These are phyloP conservation scores for Melaleuca quinquenervia DNA, from an alignment of 345 rosid species.

Conservation along the genomic window DNA sequence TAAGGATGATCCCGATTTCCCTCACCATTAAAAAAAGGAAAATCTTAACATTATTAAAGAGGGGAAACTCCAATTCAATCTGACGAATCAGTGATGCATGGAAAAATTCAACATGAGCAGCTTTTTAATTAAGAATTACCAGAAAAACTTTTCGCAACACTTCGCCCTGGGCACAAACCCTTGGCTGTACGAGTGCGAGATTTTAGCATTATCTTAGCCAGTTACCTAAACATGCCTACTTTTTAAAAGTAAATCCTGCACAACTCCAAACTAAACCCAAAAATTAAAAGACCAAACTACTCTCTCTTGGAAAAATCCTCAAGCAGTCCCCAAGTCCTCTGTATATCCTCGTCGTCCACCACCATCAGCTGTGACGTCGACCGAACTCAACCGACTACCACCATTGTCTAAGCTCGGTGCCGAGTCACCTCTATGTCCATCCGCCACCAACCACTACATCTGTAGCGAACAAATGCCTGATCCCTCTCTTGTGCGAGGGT, in stretches of 20 bases:
- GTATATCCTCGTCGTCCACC: neutral
- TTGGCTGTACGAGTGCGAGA: neutral
- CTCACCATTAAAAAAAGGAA: neutral
- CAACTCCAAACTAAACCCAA: neutral
- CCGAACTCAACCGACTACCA: neutral
- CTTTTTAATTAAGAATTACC: neutral
- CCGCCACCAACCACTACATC: neutral
- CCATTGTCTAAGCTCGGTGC: neutral
- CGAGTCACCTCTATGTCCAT: neutral
- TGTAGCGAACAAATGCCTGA: too few relatives aligned
- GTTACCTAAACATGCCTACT: too few relatives aligned
- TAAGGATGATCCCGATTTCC: neutral
- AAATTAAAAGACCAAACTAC: neutral
- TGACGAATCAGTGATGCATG: neutral
- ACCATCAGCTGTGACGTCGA: neutral
- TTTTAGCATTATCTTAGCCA: neutral
- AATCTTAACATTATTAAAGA: too few relatives aligned
- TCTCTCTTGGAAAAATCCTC: neutral
- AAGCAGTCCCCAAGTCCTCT: neutral
- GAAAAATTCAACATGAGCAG: neutral
- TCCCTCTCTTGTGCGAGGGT: too few relatives aligned
- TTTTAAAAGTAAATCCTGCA: neutral
- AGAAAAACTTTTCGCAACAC: neutral
- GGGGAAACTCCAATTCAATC: neutral
- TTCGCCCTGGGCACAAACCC: neutral